Percentiles rank a stretch among this genome's conserved stretches.
Conservation (phyloP, 495 filamentous ascomycete species). For the Aspergillus avenaceus region DNA sequence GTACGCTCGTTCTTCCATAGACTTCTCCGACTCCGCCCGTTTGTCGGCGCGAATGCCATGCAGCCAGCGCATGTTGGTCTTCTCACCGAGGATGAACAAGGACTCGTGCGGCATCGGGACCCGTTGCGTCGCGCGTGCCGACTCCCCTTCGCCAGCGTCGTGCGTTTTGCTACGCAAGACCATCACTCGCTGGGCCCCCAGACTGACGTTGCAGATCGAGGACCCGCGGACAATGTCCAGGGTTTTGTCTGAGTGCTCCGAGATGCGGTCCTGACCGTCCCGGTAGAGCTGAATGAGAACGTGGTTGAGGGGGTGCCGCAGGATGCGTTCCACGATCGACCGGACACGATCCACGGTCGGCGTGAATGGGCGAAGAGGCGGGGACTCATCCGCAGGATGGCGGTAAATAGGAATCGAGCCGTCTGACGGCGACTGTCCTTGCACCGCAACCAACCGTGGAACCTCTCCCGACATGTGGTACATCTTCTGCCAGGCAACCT, state of each 20-base stretch:
- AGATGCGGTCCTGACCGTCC: conserved; percentile 86
- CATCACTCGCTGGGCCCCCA: conserved; percentile 92
- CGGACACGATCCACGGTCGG: conserved; percentile 65
- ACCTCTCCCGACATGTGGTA: conserved; percentile 88
- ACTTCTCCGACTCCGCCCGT: conserved; percentile 59
- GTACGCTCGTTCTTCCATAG: conserved; percentile 64
- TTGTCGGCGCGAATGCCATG: conserved; percentile 89
- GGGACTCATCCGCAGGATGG: conserved; percentile 88
- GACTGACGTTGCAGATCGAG: conserved; percentile 85
- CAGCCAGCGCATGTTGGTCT: conserved; percentile 82
- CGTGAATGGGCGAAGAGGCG: conserved; percentile 72
- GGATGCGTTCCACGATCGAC: conserved; percentile 56
- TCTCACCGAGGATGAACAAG: conserved; percentile 74
- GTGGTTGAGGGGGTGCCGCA: conserved; percentile 86
- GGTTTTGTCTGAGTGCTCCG: conserved; percentile 96
- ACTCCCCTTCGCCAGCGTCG: conserved; percentile 18
- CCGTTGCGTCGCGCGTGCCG: conserved; percentile 53
- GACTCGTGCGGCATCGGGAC: conserved; percentile 83
- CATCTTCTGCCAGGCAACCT: conserved; percentile 91
- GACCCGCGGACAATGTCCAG: conserved; percentile 80
- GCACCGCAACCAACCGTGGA: conserved; percentile 87
- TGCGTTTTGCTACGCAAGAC: conserved; percentile 77
- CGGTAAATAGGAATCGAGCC: conserved; percentile 87
- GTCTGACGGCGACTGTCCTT: conserved; percentile 67
- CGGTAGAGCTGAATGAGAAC: conserved; percentile 93